Evolutionary conservation across 2,329 filamentous ascomycete genomes (phyloP).

Genomic region (Diaporthe vexans): DNA sequence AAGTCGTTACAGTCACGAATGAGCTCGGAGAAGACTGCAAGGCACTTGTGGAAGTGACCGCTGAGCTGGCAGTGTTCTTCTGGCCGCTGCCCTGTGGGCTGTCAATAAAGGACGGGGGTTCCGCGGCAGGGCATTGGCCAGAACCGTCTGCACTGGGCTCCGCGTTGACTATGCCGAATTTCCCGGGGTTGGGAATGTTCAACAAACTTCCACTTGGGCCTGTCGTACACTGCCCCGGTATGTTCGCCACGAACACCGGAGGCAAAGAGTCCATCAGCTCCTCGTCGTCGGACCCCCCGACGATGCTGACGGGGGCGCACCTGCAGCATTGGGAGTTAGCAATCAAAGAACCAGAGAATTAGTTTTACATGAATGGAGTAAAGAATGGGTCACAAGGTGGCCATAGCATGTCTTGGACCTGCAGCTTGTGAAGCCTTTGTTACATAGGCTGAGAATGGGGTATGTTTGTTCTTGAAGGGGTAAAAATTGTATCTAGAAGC

Average conservation of each 20-base stretch:
- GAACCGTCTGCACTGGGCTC: background rate
- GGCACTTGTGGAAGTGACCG: background rate
- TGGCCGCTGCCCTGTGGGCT: background rate
- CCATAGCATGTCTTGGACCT: too few species aligned
- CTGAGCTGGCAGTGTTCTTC: background rate
- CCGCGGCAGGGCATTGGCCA: background rate
- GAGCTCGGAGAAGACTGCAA: background rate
- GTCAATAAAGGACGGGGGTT: background rate
- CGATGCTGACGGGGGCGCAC: slow-evolving; percentile 71
- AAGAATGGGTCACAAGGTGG: too few species aligned
- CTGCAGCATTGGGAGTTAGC: too few species aligned
- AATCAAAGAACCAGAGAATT: too few species aligned
- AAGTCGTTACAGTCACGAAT: background rate
- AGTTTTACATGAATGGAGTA: too few species aligned
- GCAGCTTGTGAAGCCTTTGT: too few species aligned
- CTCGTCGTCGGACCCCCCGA: slow-evolving; percentile 43
- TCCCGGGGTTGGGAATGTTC: slow-evolving; percentile 68
- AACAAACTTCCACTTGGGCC: slow-evolving; percentile 60
- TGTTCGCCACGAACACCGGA: slow-evolving; percentile 71
- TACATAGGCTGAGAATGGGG: too few species aligned
- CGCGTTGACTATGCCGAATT: slow-evolving; percentile 40
- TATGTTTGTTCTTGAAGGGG: too few species aligned
- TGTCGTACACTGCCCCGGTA: slow-evolving; percentile 58
- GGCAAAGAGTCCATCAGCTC: slow-evolving; percentile 62
- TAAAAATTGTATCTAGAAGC: too few species aligned